Conservation (phyloP, 345 rosid species). For the Schrenkiella parvula region DNA sequence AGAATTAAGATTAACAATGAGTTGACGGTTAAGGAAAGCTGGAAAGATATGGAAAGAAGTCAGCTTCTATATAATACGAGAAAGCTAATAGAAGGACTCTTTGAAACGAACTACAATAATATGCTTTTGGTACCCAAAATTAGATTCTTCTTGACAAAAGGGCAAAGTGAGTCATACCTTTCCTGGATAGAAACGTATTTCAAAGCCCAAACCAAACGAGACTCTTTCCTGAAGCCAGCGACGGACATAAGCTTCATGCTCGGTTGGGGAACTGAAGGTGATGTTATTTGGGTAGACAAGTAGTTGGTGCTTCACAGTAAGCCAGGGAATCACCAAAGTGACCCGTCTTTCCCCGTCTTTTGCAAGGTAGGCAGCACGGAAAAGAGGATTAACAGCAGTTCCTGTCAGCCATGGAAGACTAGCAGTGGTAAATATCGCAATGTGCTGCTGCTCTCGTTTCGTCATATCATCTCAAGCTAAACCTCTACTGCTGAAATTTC, state of each 20-base stretch:
- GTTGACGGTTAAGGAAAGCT: background rate
- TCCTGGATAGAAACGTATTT: constrained; percentile 70
- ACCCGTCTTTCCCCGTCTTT: constrained; percentile 58
- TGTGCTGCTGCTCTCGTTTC: constrained; percentile 38
- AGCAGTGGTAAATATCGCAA: constrained; percentile 89
- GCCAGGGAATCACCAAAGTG: constrained; percentile 94
- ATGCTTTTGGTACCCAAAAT: too few relatives aligned
- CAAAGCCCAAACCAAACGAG: constrained; percentile 45
- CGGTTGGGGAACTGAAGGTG: constrained; percentile 57
- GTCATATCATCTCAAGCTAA: constrained; percentile 42
- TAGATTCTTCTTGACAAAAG: background rate
- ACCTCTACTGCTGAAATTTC: background rate
- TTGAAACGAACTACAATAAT: background rate
- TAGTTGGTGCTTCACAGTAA: constrained; percentile 61
- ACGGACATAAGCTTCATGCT: constrained; percentile 69
- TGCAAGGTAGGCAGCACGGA: constrained; percentile 93
- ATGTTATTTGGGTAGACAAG: constrained; percentile 65
- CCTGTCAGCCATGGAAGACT: constrained; percentile 99
- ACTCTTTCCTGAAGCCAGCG: constrained; percentile 79
- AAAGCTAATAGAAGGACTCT: background rate
- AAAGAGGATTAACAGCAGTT: constrained; percentile 91
- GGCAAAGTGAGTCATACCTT: constrained; percentile 47
- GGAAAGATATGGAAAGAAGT: background rate
- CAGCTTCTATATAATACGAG: background rate
- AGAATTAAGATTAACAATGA: background rate